phyloP scores from a whole-genome alignment of 495 filamentous ascomycete genomes.

The Clohesyomyces aquaticus region DNA sequence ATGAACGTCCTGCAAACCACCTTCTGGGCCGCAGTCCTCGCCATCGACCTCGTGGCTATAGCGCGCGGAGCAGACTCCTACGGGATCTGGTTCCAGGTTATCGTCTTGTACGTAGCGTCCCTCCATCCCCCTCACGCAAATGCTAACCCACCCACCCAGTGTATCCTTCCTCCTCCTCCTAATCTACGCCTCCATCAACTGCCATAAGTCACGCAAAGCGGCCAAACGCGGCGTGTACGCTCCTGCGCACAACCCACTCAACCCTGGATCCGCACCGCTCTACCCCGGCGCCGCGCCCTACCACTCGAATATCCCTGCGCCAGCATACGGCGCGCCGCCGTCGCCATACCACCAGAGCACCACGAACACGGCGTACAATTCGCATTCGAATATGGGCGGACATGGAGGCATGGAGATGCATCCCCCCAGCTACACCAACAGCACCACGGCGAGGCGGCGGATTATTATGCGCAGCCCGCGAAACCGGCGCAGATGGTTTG shows the following conservation, averaged over 20 bases:
- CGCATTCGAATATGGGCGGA: constrained; percentile 5
- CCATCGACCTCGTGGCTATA: constrained; percentile 31
- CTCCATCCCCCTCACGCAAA: not conserved
- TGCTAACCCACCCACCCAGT: constrained; percentile 7
- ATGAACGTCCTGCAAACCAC: constrained; percentile 36
- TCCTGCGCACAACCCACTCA: constrained; percentile 27
- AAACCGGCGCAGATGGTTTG: constrained; percentile 18
- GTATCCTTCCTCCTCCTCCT: constrained; percentile 35
- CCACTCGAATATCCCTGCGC: not conserved
- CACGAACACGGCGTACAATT: constrained; percentile 19
- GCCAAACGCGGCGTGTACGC: constrained; percentile 30
- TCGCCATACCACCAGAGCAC: constrained; percentile 1
- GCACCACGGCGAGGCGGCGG: constrained; percentile 4
- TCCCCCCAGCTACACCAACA: not conserved
- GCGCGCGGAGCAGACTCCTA: constrained; percentile 17
- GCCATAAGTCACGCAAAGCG: constrained; percentile 18
- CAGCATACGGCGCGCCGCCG: not conserved
- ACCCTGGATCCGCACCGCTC: not conserved
- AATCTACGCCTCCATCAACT: constrained; percentile 37
- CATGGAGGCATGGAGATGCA: no score
- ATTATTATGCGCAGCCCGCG: constrained; percentile 20
- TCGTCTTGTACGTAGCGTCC: constrained; percentile 31
- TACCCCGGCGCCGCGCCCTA: not conserved
- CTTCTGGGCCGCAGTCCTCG: constrained; percentile 37
- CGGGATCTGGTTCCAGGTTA: constrained; percentile 20